These are phyloP conservation scores for Ilyonectria mors-panacis DNA, from an alignment of 2,329 filamentous ascomycete genomes.

Conservation along the genomic window DNA sequence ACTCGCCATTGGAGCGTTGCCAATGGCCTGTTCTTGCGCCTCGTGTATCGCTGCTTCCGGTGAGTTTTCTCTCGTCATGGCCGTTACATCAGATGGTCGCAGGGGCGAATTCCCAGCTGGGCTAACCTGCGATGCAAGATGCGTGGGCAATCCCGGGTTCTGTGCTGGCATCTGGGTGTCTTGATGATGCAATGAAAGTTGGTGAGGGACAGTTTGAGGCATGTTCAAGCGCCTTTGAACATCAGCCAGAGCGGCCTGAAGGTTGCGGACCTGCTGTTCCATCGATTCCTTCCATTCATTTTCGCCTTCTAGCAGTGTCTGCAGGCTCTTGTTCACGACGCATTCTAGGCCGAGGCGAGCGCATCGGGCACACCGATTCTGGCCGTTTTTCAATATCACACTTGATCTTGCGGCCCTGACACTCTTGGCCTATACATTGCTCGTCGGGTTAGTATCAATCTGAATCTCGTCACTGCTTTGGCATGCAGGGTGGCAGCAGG, in stretches of 20 bases:
- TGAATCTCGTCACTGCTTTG: not conserved
- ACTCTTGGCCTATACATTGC: slow-evolving; percentile 56
- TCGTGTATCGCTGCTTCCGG: slow-evolving; percentile 43
- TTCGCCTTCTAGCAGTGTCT: slow-evolving; percentile 69
- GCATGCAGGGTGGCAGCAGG: not conserved
- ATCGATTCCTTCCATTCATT: slow-evolving; percentile 58
- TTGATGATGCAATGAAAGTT: not conserved
- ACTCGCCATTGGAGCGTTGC: slow-evolving; percentile 52
- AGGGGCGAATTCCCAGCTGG: not conserved
- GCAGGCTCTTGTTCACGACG: slow-evolving; percentile 69
- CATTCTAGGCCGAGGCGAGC: slow-evolving; percentile 65
- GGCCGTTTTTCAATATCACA: slow-evolving; percentile 63
- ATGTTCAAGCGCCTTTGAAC: slow-evolving; percentile 44
- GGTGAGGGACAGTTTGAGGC: slow-evolving; percentile 9
- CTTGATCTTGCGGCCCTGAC: slow-evolving; percentile 69
- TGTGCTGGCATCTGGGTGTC: not conserved
- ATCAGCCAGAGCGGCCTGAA: slow-evolving; percentile 47
- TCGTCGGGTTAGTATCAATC: not conserved
- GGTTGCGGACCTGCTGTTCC: slow-evolving; percentile 46
- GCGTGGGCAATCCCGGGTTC: not conserved
- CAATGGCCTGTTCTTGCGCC: slow-evolving; percentile 47
- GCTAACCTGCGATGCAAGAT: not conserved
- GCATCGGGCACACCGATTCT: slow-evolving; percentile 64
- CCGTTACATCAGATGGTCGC: slow-evolving; percentile 40
- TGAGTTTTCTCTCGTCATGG: slow-evolving; percentile 53